These are phyloP conservation scores for Eucalyptus pauciflora DNA, from an alignment of 345 rosid genomes.

Conservation along the genomic window DNA sequence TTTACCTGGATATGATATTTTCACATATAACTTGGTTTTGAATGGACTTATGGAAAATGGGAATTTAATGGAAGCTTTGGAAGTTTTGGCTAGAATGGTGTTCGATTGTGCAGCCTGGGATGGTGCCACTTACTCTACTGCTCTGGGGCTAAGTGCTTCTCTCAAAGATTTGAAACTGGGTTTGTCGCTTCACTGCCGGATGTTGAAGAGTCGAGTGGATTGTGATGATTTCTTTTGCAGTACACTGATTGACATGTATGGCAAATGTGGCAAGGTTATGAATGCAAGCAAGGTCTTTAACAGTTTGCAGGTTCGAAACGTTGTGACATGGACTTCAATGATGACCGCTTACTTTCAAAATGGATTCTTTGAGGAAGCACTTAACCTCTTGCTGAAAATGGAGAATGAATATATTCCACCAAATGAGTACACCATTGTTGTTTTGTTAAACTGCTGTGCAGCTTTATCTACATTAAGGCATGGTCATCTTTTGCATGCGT, in stretches of 20 bases:
- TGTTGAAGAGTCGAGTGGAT: slow-evolving; percentile 21
- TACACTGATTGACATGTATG: slow-evolving; percentile 67
- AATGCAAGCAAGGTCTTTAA: slow-evolving; percentile 46
- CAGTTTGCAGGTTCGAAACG: slow-evolving; percentile 18
- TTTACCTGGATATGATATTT: slow-evolving; percentile 29
- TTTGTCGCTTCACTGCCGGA: slow-evolving; percentile 41
- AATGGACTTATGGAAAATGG: slow-evolving; percentile 46
- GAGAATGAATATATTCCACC: slow-evolving; percentile 22
- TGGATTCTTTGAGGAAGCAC: slow-evolving; percentile 57
- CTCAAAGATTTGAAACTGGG: slow-evolving; percentile 45
- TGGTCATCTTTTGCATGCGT: slow-evolving; percentile 45
- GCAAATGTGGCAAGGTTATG: slow-evolving; percentile 43
- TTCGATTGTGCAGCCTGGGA: slow-evolving; percentile 33
- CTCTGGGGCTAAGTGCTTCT: slow-evolving; percentile 39
- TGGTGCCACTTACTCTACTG: slow-evolving; percentile 32
- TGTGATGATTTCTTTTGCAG: slow-evolving; percentile 24
- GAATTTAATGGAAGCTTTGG: slow-evolving; percentile 30
- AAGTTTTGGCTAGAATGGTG: slow-evolving; percentile 36
- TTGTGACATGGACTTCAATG: slow-evolving; percentile 54
- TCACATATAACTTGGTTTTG: slow-evolving; percentile 44
- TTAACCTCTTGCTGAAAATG: slow-evolving; percentile 43
- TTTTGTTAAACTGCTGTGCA: slow-evolving; percentile 49
- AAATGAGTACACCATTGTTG: slow-evolving; percentile 60
- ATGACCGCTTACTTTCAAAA: slow-evolving; percentile 63
- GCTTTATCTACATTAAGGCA: slow-evolving; percentile 43